Conservation (phyloP, 306 rosid species). For the Phaseolus lunatus region DNA sequence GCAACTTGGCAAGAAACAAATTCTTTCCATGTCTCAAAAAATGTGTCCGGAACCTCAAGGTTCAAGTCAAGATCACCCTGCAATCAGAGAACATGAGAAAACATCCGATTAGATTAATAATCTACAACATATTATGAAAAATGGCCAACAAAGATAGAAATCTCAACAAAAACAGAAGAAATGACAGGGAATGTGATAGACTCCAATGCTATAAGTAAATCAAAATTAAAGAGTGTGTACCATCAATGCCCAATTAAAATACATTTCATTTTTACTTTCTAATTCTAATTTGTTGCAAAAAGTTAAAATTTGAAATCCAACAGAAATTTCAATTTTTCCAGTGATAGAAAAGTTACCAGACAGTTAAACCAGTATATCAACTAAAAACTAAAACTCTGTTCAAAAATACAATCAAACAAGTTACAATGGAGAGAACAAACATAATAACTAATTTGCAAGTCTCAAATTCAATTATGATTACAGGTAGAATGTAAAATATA, state of each 20-base stretch:
- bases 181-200: background rate
- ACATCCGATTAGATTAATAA: constrained; percentile 4
- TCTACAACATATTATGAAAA: constrained; percentile 2
- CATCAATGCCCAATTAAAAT: background rate
- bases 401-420: background rate
- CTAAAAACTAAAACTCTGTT: background rate
- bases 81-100: constrained; percentile 23
- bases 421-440: background rate
- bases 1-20: constrained; percentile 73
- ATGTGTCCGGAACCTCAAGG: constrained; percentile 53
- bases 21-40: constrained; percentile 78
- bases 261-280: background rate
- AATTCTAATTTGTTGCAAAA: background rate
- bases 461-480: background rate
- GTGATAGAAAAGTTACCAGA: background rate
- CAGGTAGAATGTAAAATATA: background rate
- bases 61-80: constrained; percentile 71
- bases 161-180: background rate
- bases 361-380: background rate
- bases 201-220: background rate
- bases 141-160: background rate
- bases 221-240: background rate
- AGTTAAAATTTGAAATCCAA: constrained; percentile 5
- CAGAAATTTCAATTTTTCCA: background rate
- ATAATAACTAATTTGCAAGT: background rate